Evolutionary conservation across 148 eudicot genomes (phyloP), one percentile per base, ranked within the genome.

Genomic region (Vaccinium macrocarpon): DNA sequence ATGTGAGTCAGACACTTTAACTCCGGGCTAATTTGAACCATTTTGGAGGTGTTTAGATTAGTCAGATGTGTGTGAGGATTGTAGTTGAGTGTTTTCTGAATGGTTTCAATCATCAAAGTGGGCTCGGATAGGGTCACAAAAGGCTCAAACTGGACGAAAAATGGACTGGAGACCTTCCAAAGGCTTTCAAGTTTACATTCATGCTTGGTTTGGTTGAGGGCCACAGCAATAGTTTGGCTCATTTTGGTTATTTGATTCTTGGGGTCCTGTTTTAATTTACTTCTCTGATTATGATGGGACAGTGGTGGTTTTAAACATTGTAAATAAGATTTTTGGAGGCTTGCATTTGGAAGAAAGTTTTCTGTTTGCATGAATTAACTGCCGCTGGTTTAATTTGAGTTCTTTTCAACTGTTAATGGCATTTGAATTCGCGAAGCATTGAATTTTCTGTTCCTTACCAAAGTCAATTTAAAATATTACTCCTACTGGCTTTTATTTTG

Each of bases 1-100:
- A 89, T 70, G 93, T 70, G 49, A 91, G 89, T 84, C 88, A 84
- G 81, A 80, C 88, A 1, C 64, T 71, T 84, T 79, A 79, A 68
- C 13, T 32, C 18, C 38, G 35, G 14, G 81, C 21, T 19, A 62
- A 49, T 52, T 83, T 76, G 55, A 76, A 12, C 80, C 50, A 75
- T 81, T 68, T 81, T 6, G 59, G 48, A 79, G 52, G 8, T 46
- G 48, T 15, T 48, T 71, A 18, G 51, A 11, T 78, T 66, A 5
- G 35, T 52, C 10, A 49, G 66, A 3, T 84, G 46, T 84, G 62
- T 11, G 86, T 46, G 55, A 55, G 83, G 62, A 38, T 79, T 66
- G 86, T 66, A 19, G 71, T 66, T 51, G 55, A 29, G 73, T 29
- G 73, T 68, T 64, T 62, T 64, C 32, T 23, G 29, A 13, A 23